Percentiles rank a stretch among this genome's conserved stretches.
phyloP scores from a whole-genome alignment of 495 filamentous ascomycete species.

The Penicillium cataractarum region DNA sequence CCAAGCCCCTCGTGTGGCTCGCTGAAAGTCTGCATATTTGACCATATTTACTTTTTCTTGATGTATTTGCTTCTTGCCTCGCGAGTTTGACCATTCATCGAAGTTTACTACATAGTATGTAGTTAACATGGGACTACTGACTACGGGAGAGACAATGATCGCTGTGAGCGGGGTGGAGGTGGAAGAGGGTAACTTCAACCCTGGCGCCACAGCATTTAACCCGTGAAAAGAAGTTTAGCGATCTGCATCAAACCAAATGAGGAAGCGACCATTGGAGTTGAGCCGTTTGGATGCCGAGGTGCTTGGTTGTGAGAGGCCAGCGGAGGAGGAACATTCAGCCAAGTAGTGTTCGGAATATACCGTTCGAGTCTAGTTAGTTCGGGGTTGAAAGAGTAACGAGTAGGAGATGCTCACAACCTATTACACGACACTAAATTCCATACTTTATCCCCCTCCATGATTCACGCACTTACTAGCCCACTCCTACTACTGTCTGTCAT shows the following conservation, averaged over 20 bases:
- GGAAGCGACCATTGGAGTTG: constrained; percentile 4
- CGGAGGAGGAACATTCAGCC: background rate
- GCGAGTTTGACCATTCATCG: constrained; percentile 3
- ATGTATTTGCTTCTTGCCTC: constrained; percentile 2
- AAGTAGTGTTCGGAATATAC: background rate
- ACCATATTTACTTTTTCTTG: background rate
- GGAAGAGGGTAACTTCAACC: constrained; percentile 2
- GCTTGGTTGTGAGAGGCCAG: constrained; percentile 2
- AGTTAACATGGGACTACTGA: no score
- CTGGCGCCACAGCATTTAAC: constrained; percentile 5
- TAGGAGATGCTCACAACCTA: background rate
- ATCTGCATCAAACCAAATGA: constrained; percentile 22
- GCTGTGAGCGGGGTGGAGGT: constrained; percentile 16
- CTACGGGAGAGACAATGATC: background rate
- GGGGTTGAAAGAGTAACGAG: background rate
- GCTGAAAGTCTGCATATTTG: constrained; percentile 17
- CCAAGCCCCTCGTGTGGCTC: constrained; percentile 29
- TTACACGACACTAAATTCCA: background rate
- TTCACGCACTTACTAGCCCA: background rate
- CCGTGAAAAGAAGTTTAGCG: constrained; percentile 3
- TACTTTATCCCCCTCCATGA: background rate
- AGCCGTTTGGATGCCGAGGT: constrained; percentile 5
- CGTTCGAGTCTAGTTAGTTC: background rate
- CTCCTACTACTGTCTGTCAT: background rate
- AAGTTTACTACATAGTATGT: background rate